phyloP scores from a whole-genome alignment of 108 stramenopile species.

The Stephanodiscus triporus region DNA sequence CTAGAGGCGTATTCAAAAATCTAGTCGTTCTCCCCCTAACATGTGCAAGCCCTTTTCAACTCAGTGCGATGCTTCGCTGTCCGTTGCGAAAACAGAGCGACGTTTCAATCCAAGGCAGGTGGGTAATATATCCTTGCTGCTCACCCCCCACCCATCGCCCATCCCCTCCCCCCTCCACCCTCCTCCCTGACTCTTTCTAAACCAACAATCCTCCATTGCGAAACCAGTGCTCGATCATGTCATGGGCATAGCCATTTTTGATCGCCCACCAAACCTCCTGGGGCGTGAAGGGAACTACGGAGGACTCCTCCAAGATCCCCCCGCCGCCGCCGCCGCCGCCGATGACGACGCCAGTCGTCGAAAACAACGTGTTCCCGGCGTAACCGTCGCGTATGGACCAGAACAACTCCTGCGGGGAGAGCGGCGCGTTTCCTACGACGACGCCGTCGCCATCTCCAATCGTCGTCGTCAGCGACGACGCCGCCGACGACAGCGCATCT shows the following conservation, averaged over 20 bases:
- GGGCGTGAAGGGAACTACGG: slow-evolving; percentile 33
- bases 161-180: neutral
- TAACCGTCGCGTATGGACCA: slow-evolving; percentile 61
- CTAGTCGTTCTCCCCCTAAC: no score
- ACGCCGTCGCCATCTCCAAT: neutral
- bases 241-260: slow-evolving; percentile 48
- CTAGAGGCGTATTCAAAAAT: no score
- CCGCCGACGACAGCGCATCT: neutral
- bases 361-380: slow-evolving; percentile 22
- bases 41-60: no score
- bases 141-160: no score
- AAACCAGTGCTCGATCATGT: slow-evolving; percentile 45
- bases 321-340: neutral
- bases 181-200: neutral
- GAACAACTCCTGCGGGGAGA: slow-evolving; percentile 46
- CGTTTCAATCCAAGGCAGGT: no score
- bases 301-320: neutral
- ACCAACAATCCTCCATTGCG: slow-evolving; percentile 57
- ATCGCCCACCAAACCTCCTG: slow-evolving; percentile 59
- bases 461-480: no score
- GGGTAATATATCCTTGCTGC: neutral
- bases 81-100: no score
- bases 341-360: neutral
- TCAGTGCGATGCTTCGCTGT: no score
- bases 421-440: neutral